Conservation (phyloP, 768 basidiomycete species). For the Auriculariales sp. region DNA sequence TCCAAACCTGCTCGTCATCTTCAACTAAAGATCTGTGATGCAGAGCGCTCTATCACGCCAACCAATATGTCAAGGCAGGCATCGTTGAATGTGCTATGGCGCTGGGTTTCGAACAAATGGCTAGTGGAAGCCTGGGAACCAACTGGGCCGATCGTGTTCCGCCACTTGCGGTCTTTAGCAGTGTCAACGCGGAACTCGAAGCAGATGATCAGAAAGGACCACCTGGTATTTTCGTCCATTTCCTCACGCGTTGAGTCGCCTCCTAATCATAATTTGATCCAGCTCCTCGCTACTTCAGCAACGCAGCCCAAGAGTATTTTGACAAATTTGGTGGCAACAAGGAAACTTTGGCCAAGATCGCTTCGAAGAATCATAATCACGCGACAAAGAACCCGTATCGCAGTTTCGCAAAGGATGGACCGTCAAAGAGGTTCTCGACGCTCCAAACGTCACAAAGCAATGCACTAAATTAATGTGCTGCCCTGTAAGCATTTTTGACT, state of each 20-base stretch:
- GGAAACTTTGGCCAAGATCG: conserved; percentile 63
- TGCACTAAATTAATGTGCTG: conserved; percentile 80
- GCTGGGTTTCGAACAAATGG: conserved; percentile 79
- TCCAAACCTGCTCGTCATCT: not conserved
- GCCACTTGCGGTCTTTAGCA: conserved; percentile 32
- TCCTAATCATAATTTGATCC: too few relatives aligned
- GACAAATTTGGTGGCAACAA: conserved; percentile 53
- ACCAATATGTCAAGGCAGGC: conserved; percentile 53
- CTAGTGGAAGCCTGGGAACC: conserved; percentile 53
- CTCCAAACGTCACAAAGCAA: conserved; percentile 55
- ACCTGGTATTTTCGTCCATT: too few relatives aligned
- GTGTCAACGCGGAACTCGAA: conserved; percentile 36
- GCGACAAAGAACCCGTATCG: conserved; percentile 70
- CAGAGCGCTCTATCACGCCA: conserved; percentile 61
- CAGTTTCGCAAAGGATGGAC: conserved; percentile 75
- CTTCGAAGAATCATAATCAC: conserved; percentile 75
- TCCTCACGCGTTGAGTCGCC: too few relatives aligned
- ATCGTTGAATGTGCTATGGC: conserved; percentile 64
- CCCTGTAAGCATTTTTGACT: too few relatives aligned
- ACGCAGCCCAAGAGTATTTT: conserved; percentile 66
- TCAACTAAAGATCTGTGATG: not conserved
- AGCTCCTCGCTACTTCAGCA: conserved; percentile 62
- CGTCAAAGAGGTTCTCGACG: conserved; percentile 40
- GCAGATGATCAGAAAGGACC: too few relatives aligned
- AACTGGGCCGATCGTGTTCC: conserved; percentile 40